These are phyloP conservation scores for Zymoseptoria pseudotritici DNA, from an alignment of 2,329 filamentous ascomycete genomes.

Conservation along the genomic window DNA sequence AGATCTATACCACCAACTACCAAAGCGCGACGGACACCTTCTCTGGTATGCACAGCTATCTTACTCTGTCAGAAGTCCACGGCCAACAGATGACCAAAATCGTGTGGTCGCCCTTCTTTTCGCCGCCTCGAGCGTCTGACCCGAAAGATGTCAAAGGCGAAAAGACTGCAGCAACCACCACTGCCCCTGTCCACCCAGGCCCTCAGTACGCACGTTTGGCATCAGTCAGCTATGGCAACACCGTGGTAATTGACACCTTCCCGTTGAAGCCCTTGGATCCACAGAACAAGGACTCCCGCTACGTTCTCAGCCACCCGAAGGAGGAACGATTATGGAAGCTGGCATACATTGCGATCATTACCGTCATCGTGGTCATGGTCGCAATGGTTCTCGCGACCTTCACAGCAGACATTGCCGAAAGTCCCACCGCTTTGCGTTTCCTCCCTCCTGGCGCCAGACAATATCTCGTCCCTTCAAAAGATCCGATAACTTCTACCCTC, in stretches of 20 bases:
- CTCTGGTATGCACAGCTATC: conserved; percentile 43
- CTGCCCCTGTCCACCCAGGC: conserved; percentile 17
- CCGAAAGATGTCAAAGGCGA: conserved; percentile 16
- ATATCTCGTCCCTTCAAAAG: conserved; percentile 7
- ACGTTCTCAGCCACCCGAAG: conserved; percentile 56
- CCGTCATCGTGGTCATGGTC: conserved; percentile 57
- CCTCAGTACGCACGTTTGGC: conserved; percentile 67
- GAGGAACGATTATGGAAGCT: conserved; percentile 48
- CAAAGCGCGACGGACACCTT: conserved; percentile 42
- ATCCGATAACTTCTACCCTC: conserved; percentile 48
- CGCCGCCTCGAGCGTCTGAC: conserved; percentile 27
- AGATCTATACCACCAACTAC: conserved; percentile 70
- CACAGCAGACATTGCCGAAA: conserved; percentile 30
- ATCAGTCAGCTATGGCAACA: conserved; percentile 73
- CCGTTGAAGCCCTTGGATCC: conserved; percentile 51
- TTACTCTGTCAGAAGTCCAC: conserved; percentile 49
- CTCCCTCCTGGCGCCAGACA: conserved; percentile 30
- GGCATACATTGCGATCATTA: conserved; percentile 48
- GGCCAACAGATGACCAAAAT: conserved; percentile 52
- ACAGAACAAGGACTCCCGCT: conserved; percentile 50
- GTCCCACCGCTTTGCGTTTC: conserved; percentile 28
- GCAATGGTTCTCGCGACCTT: conserved; percentile 59
- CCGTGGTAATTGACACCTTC: conserved; percentile 70
- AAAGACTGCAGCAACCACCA: conserved; percentile 12
- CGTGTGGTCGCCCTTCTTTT: conserved; percentile 40